Conservation (phyloP, 176 grass and related monocot genomes). For the Avena eriantha region DNA sequence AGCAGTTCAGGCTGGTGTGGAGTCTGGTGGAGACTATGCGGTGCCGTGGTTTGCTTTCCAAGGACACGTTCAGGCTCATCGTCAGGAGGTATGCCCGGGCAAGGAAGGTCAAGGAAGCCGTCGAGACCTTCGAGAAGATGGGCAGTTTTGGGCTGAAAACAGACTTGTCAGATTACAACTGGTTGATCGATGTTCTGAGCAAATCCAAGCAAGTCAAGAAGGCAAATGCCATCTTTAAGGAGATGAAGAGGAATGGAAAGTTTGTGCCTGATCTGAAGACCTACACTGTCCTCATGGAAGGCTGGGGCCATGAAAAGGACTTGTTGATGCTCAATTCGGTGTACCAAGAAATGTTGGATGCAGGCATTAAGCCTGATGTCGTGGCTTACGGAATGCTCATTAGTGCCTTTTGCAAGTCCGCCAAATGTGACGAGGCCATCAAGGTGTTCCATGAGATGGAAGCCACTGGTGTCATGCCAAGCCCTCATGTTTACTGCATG, state of each 20-base stretch:
- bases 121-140: slow-evolving; percentile 23
- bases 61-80: slow-evolving; percentile 68
- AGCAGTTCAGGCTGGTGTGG: slow-evolving; percentile 33
- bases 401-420: slow-evolving; percentile 67
- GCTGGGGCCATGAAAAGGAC: slow-evolving; percentile 51
- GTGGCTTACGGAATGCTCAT: slow-evolving; percentile 48
- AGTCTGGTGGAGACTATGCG: slow-evolving; percentile 14
- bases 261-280: slow-evolving; percentile 62
- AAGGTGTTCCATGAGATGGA: slow-evolving; percentile 71
- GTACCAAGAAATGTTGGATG: slow-evolving; percentile 66
- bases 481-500: slow-evolving; percentile 74
- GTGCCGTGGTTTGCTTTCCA: slow-evolving; percentile 32
- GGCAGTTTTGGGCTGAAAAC: not conserved
- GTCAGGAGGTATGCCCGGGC: slow-evolving; percentile 62
- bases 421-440: slow-evolving; percentile 68
- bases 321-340: slow-evolving; percentile 52
- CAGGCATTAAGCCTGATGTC: slow-evolving; percentile 29
- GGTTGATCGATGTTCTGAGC: slow-evolving; percentile 15
- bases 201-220: slow-evolving; percentile 34
- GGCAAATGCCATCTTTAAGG: slow-evolving; percentile 31
- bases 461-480: slow-evolving; percentile 60
- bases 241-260: slow-evolving; percentile 65
- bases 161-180: slow-evolving; percentile 20
- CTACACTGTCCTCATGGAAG: slow-evolving; percentile 58
- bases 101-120: slow-evolving; percentile 34